These are phyloP conservation scores for Ascosphaera apis DNA, from an alignment of 2,329 filamentous ascomycete genomes.

Conservation along the genomic window DNA sequence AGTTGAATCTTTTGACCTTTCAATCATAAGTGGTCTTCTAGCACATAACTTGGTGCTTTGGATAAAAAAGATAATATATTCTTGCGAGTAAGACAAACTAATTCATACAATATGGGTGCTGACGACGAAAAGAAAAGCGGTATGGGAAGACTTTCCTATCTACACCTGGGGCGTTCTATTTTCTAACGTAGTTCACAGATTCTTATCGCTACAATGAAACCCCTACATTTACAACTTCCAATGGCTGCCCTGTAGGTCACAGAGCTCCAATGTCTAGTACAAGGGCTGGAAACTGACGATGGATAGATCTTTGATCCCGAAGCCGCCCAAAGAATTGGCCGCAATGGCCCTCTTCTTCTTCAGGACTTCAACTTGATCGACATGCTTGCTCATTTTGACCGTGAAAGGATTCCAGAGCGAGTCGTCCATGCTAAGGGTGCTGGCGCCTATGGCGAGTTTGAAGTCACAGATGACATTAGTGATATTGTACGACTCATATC, in stretches of 20 bases:
- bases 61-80: no score
- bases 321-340: constrained; percentile 29
- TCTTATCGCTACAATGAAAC: constrained; percentile 32
- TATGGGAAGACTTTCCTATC: constrained; percentile 7
- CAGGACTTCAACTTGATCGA: constrained; percentile 45
- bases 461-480: constrained; percentile 26
- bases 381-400: constrained; percentile 25
- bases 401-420: constrained; percentile 19
- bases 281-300: constrained; percentile 1
- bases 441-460: constrained; percentile 20
- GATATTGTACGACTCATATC: constrained; percentile 16
- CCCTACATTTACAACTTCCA: constrained; percentile 36
- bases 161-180: constrained; percentile 1
- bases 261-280: neutral
- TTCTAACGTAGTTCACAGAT: constrained; percentile 8
- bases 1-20: no score
- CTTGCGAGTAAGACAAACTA: no score
- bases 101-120: constrained; percentile 13
- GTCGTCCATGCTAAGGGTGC: constrained; percentile 22
- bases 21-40: no score
- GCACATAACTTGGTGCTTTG: no score
- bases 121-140: constrained; percentile 10
- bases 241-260: constrained; percentile 26
- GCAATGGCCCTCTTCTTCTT: constrained; percentile 35
- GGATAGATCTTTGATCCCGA: constrained; percentile 27